Conservation (phyloP, 441 rosid species). For the Adansonia grandidieri region DNA sequence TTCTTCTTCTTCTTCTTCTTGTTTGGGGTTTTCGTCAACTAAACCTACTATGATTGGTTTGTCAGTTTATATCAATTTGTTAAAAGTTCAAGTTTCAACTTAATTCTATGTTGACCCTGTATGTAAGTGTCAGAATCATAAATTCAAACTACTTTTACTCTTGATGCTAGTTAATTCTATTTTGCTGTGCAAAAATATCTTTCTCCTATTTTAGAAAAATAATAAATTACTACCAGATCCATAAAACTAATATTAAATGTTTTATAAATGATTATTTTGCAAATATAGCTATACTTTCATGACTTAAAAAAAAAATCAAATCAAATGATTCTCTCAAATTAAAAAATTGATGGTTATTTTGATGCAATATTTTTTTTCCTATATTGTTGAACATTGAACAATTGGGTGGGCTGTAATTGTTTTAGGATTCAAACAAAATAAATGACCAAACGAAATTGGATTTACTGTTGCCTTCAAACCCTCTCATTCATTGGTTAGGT, state of each 20-base stretch:
- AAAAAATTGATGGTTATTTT: background rate
- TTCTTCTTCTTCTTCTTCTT: background rate
- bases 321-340: background rate
- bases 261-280: background rate
- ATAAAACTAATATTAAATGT: background rate
- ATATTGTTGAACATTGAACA: background rate
- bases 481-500: background rate
- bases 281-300: background rate
- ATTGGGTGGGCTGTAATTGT: background rate
- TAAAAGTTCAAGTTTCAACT: background rate
- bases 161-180: background rate
- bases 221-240: background rate
- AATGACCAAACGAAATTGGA: background rate
- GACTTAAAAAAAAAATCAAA: background rate
- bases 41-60: background rate
- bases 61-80: background rate
- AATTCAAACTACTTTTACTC: background rate
- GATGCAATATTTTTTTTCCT: background rate
- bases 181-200: background rate
- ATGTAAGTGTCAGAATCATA: background rate
- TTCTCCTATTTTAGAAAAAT: background rate
- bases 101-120: background rate
- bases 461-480: background rate
- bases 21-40: background rate
- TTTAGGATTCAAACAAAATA: background rate